Conservation (phyloP, 139 green algal species). For the Tetradesmus lagerheimii region DNA sequence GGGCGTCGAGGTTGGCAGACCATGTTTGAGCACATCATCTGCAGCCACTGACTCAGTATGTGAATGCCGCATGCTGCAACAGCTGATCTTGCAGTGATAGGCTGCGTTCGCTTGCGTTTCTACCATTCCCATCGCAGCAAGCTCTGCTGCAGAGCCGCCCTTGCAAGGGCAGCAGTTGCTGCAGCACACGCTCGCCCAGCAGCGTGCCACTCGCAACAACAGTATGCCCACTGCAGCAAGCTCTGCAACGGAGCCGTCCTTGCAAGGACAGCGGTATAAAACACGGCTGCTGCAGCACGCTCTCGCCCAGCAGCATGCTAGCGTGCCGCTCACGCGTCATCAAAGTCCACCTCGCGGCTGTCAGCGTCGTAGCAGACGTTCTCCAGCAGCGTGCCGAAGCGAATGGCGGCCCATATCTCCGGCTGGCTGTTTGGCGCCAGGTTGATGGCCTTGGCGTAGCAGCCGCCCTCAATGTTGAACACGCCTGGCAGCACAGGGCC, state of each 20-base stretch:
- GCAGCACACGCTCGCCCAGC: not conserved
- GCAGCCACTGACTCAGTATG: too few relatives aligned
- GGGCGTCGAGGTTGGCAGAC: too few relatives aligned
- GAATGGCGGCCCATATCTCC: conserved; percentile 91
- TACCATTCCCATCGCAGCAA: too few relatives aligned
- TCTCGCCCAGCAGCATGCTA: not conserved
- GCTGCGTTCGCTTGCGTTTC: too few relatives aligned
- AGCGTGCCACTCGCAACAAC: too few relatives aligned
- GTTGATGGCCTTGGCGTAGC: conserved; percentile 95
- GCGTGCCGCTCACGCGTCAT: not conserved
- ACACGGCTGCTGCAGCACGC: not conserved
- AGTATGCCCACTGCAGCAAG: too few relatives aligned
- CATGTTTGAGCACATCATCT: too few relatives aligned
- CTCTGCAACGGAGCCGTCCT: too few relatives aligned
- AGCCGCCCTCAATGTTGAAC: conserved; percentile 97
- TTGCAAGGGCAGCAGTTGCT: not conserved
- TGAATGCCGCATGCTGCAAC: too few relatives aligned
- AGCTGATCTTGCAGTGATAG: too few relatives aligned
- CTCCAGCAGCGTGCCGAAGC: conserved; percentile 92
- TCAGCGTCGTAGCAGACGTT: conserved; percentile 82
- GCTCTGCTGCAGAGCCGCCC: too few relatives aligned
- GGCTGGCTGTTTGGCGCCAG: conserved; percentile 83
- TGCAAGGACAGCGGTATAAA: not conserved
- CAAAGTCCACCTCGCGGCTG: conserved; percentile 18
- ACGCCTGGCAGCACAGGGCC: conserved; percentile 65